Percentiles rank a stretch among this genome's conserved stretches.
These are phyloP conservation scores for Penicillium parvum DNA, from an alignment of 495 filamentous ascomycete species.

Conservation along the genomic window DNA sequence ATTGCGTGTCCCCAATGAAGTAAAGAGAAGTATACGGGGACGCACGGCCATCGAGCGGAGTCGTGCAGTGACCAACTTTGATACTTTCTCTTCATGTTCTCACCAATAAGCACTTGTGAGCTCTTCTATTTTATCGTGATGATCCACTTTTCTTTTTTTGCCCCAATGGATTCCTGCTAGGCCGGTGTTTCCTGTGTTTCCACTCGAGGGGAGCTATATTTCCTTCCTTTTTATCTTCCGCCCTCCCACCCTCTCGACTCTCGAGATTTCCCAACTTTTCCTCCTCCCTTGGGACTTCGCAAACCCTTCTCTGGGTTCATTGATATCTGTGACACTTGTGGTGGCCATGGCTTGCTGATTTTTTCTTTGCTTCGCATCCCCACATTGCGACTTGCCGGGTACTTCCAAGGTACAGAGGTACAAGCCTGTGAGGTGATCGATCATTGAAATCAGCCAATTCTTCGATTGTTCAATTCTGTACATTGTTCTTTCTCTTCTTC, in stretches of 20 bases:
- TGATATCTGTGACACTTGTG: too few species aligned
- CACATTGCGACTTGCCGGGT: constrained; percentile 16
- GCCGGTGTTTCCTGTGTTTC: too few species aligned
- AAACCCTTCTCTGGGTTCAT: not conserved
- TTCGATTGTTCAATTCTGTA: too few species aligned
- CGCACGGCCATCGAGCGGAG: constrained; percentile 25
- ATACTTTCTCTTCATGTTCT: too few species aligned
- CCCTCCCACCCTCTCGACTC: too few species aligned
- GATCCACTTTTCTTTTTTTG: constrained; percentile 18
- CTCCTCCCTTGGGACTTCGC: not conserved
- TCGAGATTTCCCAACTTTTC: constrained; percentile 4
- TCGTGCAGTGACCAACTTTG: constrained; percentile 4
- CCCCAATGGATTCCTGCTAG: constrained; percentile 4
- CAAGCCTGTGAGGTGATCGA: constrained; percentile 27
- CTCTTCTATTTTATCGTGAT: constrained; percentile 21
- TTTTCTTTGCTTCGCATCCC: constrained; percentile 16
- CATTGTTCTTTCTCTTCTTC: too few species aligned
- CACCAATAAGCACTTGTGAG: constrained; percentile 18
- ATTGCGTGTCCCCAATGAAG: constrained; percentile 15
- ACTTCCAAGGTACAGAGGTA: constrained; percentile 24
- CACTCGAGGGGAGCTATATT: constrained; percentile 1
- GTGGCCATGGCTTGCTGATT: constrained; percentile 20
- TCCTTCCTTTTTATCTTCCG: constrained; percentile 3
- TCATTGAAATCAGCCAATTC: constrained; percentile 14
- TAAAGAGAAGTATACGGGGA: constrained; percentile 12